Evolutionary conservation across 768 basidiomycete species (phyloP).

Genomic region (Dacryopinax primogenitus): DNA sequence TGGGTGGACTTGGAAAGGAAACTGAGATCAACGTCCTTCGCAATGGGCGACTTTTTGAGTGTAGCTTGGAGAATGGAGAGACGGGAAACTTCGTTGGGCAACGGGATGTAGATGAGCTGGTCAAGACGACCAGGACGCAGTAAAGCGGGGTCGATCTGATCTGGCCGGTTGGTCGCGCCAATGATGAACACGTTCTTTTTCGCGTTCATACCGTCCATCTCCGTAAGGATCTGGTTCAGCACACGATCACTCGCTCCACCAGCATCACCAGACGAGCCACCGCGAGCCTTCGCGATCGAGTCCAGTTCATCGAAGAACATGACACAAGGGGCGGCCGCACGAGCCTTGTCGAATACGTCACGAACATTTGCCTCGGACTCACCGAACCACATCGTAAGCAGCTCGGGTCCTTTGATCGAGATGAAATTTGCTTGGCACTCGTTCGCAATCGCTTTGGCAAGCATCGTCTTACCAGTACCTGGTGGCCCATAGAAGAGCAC

Average conservation of each 20-base stretch:
- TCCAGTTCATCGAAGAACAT: conserved; percentile 99
- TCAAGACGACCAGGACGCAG: conserved; percentile 97
- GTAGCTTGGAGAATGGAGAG: conserved; percentile 80
- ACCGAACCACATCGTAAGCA: conserved; percentile 99
- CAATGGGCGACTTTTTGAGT: conserved; percentile 84
- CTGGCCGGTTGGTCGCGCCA: conserved; percentile 91
- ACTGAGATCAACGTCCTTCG: conserved; percentile 62
- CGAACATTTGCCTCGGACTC: conserved; percentile 99
- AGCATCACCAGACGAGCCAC: conserved; percentile 65
- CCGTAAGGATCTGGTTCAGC: conserved; percentile 89
- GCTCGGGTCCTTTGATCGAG: conserved; percentile 97
- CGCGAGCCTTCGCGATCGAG: conserved; percentile 96
- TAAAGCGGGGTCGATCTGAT: conserved; percentile 86
- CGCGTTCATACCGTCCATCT: conserved; percentile 97
- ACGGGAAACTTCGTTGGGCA: conserved; percentile 88
- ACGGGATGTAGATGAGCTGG: conserved; percentile 97
- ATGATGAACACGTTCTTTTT: conserved; percentile 99
- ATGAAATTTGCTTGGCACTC: conserved; percentile 99
- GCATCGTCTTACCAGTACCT: conserved; percentile 97
- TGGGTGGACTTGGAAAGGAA: conserved; percentile 90
- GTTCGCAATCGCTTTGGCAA: conserved; percentile 98
- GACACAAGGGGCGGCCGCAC: conserved; percentile 96
- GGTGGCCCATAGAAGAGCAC: conserved; percentile 99
- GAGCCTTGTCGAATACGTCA: conserved; percentile 98
- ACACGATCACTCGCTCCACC: conserved; percentile 98